Evolutionary conservation across 2,329 filamentous ascomycete species (phyloP), one percentile per base, ranked within the genome.

Genomic region (Pseudocercospora eumusae): DNA sequence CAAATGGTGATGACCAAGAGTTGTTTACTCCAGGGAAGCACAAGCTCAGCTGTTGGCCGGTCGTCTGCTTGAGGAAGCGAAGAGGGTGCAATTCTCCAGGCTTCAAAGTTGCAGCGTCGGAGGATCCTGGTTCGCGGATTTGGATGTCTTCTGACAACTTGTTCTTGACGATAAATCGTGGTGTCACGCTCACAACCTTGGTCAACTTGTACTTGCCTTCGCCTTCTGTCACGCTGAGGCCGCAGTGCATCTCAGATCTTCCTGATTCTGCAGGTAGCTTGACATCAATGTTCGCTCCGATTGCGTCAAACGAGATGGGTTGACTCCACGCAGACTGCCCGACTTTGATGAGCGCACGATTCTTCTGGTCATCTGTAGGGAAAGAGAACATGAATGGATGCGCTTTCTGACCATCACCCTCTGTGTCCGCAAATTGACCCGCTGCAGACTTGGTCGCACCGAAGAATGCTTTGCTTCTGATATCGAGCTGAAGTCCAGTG

Each of bases 121-220:
- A 93, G 0, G 93, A 96, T 44, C 92, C 93, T 11, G 93, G 92
- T 75, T 99, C 95, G 45, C 95, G 88, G 27, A 97, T 88, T 70
- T 95, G 87, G 64, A 99, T 85, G 61, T 95, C 90, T 73, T 99
- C 93, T 27, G 85, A 88, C 59, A 97, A 83, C 76, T 92, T 93
- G 80, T 97, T 99, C 76, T 96, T 93, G 67, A 99, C 81, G 58
- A 99, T 89, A 72, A 96, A 99, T 23, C 95, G 86, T 25, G 96
- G 95, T 0, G 95, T 88, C 44, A 99, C 85, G 0, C 93, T 97
- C 25, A 99, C 91, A 11, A 97, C 90, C 79, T 96, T 98, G 18
- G 92, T 96, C 81, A 99, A 82, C 76, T 96, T 98, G 81, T 98
- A 99, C 65, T 99, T 99, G 71, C 95, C 95, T 71, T 96, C 90